Evolutionary conservation across 352 stramenopile species (phyloP), one percentile per base, ranked within the genome.

Genomic region (Phytophthora fragariae): DNA sequence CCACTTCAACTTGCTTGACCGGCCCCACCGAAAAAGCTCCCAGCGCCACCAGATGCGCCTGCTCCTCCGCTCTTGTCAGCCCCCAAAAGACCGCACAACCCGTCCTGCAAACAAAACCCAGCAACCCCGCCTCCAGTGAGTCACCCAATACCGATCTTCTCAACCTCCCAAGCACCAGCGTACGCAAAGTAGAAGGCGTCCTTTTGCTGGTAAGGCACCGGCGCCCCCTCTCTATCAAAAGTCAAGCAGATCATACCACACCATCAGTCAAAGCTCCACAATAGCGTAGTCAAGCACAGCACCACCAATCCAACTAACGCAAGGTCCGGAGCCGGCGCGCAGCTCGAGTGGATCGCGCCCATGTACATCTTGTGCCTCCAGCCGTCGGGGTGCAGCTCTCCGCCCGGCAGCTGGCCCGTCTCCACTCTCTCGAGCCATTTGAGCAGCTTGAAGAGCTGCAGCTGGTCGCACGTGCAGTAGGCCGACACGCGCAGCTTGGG

Each of bases 81-180:
- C 93, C 93, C 93, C 93, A 98, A 59, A 97, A 97, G 3, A 98
- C 93, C 7, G 88, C 86, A 71, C 91, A 97, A 15, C 93, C 92
- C 57, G 86, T 94, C 9, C 85, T 93, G 52, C 33, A 27, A 44
- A 44, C 5, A 44, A 44, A 44, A 44, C 11, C 76, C 14, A 46
- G 27, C 21, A 60, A 35, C 2, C 15, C 24, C 1, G 24, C 24
- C 24, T 27, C 15, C 39, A 77, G 54, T 44, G 12, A 27, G 19
- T 19, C 21, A 53, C 3, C 7, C 41, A 39, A 31, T 31, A 64
- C 11, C 37, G 57, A 17, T 11, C 29, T 37, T 17, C 15, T 19
- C 27, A 62, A 10, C 19, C 21, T 37, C 17, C 19, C 15, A 39
- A 63, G n/a, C 47, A 70, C 12, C 46, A 62, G 33, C 86, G 19